phyloP scores from a whole-genome alignment of 2,329 filamentous ascomycete species.

The Annulohypoxylon truncatum region DNA sequence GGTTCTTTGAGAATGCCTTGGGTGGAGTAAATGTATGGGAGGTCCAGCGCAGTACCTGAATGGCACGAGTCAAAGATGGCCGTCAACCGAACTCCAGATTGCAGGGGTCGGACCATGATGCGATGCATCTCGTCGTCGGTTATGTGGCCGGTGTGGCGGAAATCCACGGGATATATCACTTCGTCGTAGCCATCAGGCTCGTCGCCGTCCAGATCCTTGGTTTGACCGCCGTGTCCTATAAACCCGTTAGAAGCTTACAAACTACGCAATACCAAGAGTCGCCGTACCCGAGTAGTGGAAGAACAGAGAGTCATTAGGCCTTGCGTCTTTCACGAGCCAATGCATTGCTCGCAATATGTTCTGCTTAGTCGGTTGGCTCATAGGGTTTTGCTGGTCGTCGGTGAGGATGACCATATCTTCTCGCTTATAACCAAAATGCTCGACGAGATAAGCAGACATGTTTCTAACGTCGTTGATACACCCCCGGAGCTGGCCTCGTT shows the following conservation, averaged over 20 bases:
- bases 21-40: slow-evolving; percentile 84
- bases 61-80: slow-evolving; percentile 87
- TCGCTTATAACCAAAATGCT: slow-evolving; percentile 90
- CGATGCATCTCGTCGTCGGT: slow-evolving; percentile 83
- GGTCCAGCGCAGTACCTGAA: slow-evolving; percentile 80
- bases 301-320: slow-evolving; percentile 92
- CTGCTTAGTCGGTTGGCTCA: slow-evolving; percentile 96
- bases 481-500: slow-evolving; percentile 88
- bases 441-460: slow-evolving; percentile 90
- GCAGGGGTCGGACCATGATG: slow-evolving; percentile 80
- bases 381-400: slow-evolving; percentile 95
- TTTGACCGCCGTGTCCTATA: slow-evolving; percentile 79
- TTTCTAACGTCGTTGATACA: slow-evolving; percentile 99
- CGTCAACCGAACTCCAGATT: slow-evolving; percentile 84
- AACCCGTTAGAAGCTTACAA: slow-evolving; percentile 27
- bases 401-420: slow-evolving; percentile 98
- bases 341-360: slow-evolving; percentile 98
- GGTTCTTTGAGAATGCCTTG: slow-evolving; percentile 85
- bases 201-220: slow-evolving; percentile 77
- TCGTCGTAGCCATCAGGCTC: slow-evolving; percentile 83
- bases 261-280: slow-evolving; percentile 10
- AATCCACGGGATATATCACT: slow-evolving; percentile 83
- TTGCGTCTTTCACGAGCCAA: slow-evolving; percentile 94
- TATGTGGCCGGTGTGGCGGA: slow-evolving; percentile 75
- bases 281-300: slow-evolving; percentile 90